Conservation (phyloP, 805 yeast genomes). For the Kuraishia floccosa region DNA sequence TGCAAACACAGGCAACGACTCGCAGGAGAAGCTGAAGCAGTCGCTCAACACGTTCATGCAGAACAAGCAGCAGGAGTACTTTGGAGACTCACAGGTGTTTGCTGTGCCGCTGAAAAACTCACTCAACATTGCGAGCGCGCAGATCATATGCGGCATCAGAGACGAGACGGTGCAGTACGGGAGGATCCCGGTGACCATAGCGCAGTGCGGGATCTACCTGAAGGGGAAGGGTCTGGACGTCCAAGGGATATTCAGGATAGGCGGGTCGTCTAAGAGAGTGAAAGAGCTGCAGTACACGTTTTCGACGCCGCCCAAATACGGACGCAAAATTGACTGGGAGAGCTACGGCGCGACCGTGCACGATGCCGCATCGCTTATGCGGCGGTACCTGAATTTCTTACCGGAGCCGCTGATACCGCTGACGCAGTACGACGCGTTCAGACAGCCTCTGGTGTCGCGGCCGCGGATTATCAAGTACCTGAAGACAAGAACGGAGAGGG, state of each 20-base stretch:
- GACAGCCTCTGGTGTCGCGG: conserved; percentile 62
- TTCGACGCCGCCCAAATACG: conserved; percentile 83
- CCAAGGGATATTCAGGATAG: conserved; percentile 89
- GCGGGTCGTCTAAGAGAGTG: conserved; percentile 83
- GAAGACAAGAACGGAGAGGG: conserved; percentile 18
- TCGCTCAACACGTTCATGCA: conserved; percentile 38
- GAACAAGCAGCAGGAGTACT: conserved; percentile 26
- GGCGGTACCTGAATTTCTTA: conserved; percentile 76
- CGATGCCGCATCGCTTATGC: conserved; percentile 86
- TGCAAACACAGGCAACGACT: conserved; percentile 14
- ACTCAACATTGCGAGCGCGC: conserved; percentile 64
- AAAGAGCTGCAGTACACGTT: conserved; percentile 77
- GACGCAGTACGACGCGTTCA: conserved; percentile 60
- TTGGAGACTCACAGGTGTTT: conserved; percentile 50
- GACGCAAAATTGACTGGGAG: conserved; percentile 82
- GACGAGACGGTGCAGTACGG: conserved; percentile 73
- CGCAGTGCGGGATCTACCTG: conserved; percentile 82
- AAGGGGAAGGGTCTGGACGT: conserved; percentile 68
- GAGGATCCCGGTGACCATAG: conserved; percentile 85
- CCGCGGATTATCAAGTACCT: conserved; percentile 58
- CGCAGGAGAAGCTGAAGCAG: conserved; percentile 24
- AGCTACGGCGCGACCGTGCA: conserved; percentile 93
- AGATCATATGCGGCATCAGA: conserved; percentile 52
- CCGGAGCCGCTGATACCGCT: conserved; percentile 91
- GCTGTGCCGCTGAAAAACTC: conserved; percentile 73